Percentiles rank a stretch among this genome's conserved stretches.
Conservation (phyloP, 805 yeast genomes). For the Millerago galiae region DNA sequence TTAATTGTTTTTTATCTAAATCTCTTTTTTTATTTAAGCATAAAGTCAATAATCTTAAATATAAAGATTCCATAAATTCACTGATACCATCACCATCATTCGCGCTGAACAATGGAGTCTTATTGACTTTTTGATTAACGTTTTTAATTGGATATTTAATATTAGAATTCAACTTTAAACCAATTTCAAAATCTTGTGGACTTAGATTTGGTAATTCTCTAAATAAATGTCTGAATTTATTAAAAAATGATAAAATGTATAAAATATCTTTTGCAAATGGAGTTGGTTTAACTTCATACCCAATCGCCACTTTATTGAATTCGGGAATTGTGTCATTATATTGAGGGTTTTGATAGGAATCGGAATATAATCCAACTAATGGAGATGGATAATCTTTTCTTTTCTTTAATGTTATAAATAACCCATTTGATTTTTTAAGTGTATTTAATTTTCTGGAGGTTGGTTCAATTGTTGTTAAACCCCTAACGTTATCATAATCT, state of each 20-base stretch:
- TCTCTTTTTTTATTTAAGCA: conserved; percentile 15
- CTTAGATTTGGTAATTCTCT: conserved; percentile 15
- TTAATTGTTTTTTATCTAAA: conserved; percentile 5
- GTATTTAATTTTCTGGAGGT: no score
- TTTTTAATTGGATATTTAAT: conserved; percentile 10
- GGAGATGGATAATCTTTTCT: conserved; percentile 22
- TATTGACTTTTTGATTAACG: conserved; percentile 9
- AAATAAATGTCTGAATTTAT: conserved; percentile 17
- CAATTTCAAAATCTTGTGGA: conserved; percentile 23
- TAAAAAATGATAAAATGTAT: conserved; percentile 15
- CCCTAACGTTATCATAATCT: background rate
- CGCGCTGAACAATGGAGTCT: background rate
- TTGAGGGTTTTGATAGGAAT: conserved; percentile 10
- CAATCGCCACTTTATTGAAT: conserved; percentile 17
- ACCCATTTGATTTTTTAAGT: background rate
- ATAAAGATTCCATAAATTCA: conserved; percentile 12
- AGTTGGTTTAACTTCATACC: conserved; percentile 19
- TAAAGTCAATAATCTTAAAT: conserved; percentile 12
- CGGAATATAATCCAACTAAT: conserved; percentile 13
- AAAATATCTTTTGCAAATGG: conserved; percentile 21
- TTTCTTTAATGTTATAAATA: conserved; percentile 3
- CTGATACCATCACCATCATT: conserved; percentile 7
- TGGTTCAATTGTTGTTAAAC: background rate
- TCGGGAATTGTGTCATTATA: background rate
- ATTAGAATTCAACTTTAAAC: conserved; percentile 13